A percentile compares a stretch with the other conserved stretches of the same genome.
phyloP scores from a whole-genome alignment of 2,329 filamentous ascomycete species.

The Nemania sp. region DNA sequence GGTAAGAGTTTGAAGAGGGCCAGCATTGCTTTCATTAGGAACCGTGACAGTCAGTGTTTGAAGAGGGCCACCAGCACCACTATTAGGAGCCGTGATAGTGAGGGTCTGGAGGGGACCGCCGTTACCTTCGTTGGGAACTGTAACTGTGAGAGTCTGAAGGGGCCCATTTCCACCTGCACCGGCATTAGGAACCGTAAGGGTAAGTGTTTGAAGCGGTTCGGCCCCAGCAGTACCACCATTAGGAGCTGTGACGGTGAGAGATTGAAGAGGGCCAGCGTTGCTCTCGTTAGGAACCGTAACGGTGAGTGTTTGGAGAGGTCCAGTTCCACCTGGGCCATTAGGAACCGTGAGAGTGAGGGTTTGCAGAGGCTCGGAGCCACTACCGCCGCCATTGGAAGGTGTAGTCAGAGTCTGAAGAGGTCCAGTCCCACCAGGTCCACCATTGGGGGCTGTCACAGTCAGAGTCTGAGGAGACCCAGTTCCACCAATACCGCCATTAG shows the following conservation, averaged over 20 bases:
- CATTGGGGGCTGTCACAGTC: neutral
- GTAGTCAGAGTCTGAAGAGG: conserved; percentile 8
- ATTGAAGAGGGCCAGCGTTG: conserved; percentile 4
- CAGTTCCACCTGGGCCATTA: neutral
- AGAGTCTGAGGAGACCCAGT: neutral
- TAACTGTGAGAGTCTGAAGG: neutral
- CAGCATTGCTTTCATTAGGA: conserved; percentile 7
- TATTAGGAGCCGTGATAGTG: conserved; percentile 2
- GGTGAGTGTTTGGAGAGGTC: neutral
- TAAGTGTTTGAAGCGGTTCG: conserved; percentile 2
- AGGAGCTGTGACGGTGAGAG: conserved; percentile 6
- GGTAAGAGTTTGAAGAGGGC: conserved; percentile 4
- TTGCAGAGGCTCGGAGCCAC: neutral
- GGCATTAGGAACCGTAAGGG: neutral
- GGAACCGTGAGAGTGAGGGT: conserved; percentile 8
- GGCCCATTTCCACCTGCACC: neutral
- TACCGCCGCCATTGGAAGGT: neutral
- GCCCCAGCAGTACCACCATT: conserved; percentile 1
- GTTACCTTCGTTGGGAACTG: neutral
- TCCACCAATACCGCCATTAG: too few species aligned
- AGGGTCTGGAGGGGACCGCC: conserved; percentile 6
- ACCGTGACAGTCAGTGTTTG: conserved; percentile 16
- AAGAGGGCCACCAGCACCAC: conserved; percentile 5
- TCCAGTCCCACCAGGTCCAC: conserved; percentile 9
- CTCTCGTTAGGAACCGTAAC: neutral